These are phyloP conservation scores for Stereocaulon alpinum DNA, from an alignment of 495 filamentous ascomycete genomes.

Conservation along the genomic window DNA sequence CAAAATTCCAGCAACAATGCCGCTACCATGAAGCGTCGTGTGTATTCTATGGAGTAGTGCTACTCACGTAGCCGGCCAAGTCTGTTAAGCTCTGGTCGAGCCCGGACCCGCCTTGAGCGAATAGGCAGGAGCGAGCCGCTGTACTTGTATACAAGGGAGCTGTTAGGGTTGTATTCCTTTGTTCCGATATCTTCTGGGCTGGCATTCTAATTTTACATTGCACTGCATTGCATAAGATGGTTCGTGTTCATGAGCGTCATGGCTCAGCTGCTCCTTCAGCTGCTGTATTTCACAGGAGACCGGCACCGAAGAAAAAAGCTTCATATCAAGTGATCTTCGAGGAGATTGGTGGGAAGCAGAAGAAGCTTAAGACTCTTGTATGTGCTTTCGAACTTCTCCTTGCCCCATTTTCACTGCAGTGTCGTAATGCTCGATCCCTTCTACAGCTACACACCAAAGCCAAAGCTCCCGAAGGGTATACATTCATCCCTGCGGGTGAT, in stretches of 20 bases:
- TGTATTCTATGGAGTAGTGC: not conserved
- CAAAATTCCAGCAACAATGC: not conserved
- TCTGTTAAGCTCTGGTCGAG: not conserved
- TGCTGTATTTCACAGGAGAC: constrained; percentile 16
- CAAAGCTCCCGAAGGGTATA: constrained; percentile 63
- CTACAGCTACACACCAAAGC: constrained; percentile 39
- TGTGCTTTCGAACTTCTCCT: constrained; percentile 23
- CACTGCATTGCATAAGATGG: not conserved
- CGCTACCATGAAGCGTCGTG: not conserved
- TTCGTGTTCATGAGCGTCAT: constrained; percentile 17
- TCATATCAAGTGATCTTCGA: constrained; percentile 50
- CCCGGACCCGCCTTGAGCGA: not conserved
- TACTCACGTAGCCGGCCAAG: not conserved
- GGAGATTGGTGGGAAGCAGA: constrained; percentile 48
- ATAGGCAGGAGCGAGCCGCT: not conserved
- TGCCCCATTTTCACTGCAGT: not conserved
- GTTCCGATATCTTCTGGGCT: not conserved
- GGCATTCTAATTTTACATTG: not conserved
- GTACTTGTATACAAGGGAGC: not conserved
- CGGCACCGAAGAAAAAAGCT: constrained; percentile 31
- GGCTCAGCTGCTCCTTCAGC: constrained; percentile 14
- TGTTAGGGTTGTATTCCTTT: not conserved
- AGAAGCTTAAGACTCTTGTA: constrained; percentile 47
- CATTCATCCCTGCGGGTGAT: constrained; percentile 74
- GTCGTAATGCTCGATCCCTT: constrained; percentile 19